These are phyloP conservation scores for Brassica carinata DNA, from an alignment of 345 rosid genomes.

Conservation along the genomic window DNA sequence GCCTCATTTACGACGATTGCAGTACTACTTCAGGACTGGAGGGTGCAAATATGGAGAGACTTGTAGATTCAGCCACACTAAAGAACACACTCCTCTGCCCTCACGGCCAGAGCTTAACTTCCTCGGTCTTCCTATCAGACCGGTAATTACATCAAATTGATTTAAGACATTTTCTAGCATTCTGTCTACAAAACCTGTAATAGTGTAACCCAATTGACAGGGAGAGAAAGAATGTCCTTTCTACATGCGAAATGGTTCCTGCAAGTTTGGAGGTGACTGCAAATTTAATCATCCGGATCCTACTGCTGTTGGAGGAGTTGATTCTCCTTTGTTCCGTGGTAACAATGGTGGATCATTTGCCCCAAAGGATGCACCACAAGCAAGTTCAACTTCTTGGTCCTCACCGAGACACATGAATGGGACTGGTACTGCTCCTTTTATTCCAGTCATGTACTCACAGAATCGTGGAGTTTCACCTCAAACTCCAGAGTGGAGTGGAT, in stretches of 20 bases:
- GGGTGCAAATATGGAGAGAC: conserved; percentile 95
- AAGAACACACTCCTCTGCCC: conserved; percentile 41
- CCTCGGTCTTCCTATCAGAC: conserved; percentile 88
- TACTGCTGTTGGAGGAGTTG: conserved; percentile 55
- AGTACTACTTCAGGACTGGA: conserved; percentile 94
- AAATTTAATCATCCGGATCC: conserved; percentile 98
- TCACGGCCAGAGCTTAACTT: conserved; percentile 73
- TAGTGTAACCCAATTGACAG: conserved; percentile 49
- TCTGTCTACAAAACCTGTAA: conserved; percentile 21
- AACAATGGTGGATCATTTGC: conserved; percentile 58
- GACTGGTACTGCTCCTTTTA: conserved; percentile 50
- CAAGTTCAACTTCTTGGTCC: conserved; percentile 69
- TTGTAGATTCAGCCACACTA: conserved; percentile 85
- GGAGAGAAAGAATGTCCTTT: conserved; percentile 90
- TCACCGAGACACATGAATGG: conserved; percentile 65
- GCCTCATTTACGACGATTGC: conserved; percentile 38
- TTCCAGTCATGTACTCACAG: conserved; percentile 69
- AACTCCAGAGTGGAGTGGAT: conserved; percentile 81
- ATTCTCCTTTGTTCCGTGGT: conserved; percentile 53
- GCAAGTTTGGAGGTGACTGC: conserved; percentile 88
- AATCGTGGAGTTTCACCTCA: conserved; percentile 63
- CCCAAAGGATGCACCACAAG: conserved; percentile 54
- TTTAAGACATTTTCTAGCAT: conserved; percentile 7
- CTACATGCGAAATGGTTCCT: conserved; percentile 97
- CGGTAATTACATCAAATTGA: conserved; percentile 44